phyloP scores from a whole-genome alignment of 2,329 filamentous ascomycete genomes.

The Neophaeococcomyces mojaviensis region DNA sequence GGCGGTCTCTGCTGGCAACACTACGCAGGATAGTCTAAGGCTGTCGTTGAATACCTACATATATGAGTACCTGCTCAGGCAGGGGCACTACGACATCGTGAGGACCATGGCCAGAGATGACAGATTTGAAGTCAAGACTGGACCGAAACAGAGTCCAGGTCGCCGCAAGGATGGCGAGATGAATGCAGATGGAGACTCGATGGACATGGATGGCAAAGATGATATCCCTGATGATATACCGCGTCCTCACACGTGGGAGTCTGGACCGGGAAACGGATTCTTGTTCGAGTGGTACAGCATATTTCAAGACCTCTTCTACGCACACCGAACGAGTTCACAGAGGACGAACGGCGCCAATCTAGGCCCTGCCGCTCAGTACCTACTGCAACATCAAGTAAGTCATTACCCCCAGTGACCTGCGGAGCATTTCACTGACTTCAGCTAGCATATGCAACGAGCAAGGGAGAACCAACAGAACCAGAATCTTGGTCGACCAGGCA shows the following conservation, averaged over 20 bases:
- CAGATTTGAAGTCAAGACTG: constrained; percentile 49
- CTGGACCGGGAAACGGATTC: constrained; percentile 58
- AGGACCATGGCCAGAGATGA: constrained; percentile 61
- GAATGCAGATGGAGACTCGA: constrained; percentile 65
- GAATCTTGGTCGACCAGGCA: constrained; percentile 57
- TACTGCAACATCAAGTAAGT: constrained; percentile 72
- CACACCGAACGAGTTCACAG: constrained; percentile 64
- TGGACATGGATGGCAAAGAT: constrained; percentile 79
- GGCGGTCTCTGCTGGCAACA: constrained; percentile 35
- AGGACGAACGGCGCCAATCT: constrained; percentile 39
- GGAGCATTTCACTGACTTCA: constrained; percentile 13
- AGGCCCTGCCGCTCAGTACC: constrained; percentile 60
- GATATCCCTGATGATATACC: constrained; percentile 75
- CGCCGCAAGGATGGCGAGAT: constrained; percentile 61
- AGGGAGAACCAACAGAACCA: constrained; percentile 71
- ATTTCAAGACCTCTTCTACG: constrained; percentile 93
- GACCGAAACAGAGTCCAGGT: constrained; percentile 59
- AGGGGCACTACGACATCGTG: constrained; percentile 76
- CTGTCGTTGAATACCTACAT: constrained; percentile 56
- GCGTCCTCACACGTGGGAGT: constrained; percentile 51
- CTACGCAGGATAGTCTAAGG: constrained; percentile 29
- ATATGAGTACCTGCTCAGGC: constrained; percentile 72
- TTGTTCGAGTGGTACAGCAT: constrained; percentile 96
- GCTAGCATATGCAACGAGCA: constrained; percentile 36
- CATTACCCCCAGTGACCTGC: constrained; percentile 5